These are phyloP conservation scores for Ophiostoma populinum DNA, from an alignment of 2,329 filamentous ascomycete species.

Conservation along the genomic window DNA sequence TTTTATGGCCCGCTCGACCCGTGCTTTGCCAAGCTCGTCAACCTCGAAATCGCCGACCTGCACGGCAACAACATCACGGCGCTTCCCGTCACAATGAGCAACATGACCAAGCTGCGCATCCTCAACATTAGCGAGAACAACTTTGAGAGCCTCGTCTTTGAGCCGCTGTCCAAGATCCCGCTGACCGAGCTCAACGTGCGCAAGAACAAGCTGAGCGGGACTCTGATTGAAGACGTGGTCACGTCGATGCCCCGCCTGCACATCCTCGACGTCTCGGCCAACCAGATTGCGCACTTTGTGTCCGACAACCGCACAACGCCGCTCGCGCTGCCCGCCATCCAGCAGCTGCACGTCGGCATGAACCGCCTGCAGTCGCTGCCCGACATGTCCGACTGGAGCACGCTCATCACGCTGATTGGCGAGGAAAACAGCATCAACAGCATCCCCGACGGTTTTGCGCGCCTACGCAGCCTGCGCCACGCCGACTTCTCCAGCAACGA, in stretches of 20 bases:
- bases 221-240: constrained; percentile 48
- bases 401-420: constrained; percentile 53
- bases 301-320: constrained; percentile 20
- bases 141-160: constrained; percentile 54
- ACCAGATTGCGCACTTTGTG: constrained; percentile 45
- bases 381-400: constrained; percentile 55
- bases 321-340: constrained; percentile 53
- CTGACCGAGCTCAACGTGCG: constrained; percentile 56
- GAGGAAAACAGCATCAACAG: constrained; percentile 66
- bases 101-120: constrained; percentile 51
- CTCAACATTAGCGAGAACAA: constrained; percentile 70
- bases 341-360: constrained; percentile 58
- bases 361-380: constrained; percentile 65
- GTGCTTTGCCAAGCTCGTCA: constrained; percentile 43
- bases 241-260: constrained; percentile 47
- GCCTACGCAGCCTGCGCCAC: constrained; percentile 49
- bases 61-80: constrained; percentile 61
- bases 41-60: constrained; percentile 66
- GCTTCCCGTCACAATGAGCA: constrained; percentile 50
- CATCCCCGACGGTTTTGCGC: constrained; percentile 61
- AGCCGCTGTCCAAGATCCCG: constrained; percentile 47
- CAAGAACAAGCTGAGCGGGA: constrained; percentile 62
- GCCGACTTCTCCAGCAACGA: constrained; percentile 79
- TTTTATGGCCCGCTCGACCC: constrained; percentile 50
- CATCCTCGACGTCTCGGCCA: constrained; percentile 59